These are phyloP conservation scores for Linum lewisii DNA, from an alignment of 345 rosid genomes.

Conservation along the genomic window DNA sequence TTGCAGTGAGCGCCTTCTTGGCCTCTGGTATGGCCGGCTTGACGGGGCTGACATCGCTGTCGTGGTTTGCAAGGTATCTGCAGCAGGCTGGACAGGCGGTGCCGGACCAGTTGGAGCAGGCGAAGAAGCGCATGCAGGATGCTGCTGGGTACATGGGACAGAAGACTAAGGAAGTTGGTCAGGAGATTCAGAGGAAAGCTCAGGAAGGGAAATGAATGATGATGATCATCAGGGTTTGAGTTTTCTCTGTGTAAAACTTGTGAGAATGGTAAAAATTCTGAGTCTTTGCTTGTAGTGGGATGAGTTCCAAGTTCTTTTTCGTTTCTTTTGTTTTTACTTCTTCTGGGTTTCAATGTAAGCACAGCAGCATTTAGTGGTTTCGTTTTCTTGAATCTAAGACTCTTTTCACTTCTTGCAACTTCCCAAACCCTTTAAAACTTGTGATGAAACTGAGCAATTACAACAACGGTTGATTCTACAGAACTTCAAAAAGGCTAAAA, in stretches of 20 bases:
- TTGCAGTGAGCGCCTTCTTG: slow-evolving; percentile 30
- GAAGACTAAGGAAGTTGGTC: slow-evolving; percentile 45
- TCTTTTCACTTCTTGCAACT: no score
- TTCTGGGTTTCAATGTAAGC: not conserved
- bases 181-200: slow-evolving; percentile 31
- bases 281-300: no score
- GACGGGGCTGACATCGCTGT: slow-evolving; percentile 38
- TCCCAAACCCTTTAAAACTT: no score
- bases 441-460: not conserved
- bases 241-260: not conserved
- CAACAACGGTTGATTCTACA: not conserved
- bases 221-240: not conserved
- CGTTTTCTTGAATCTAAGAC: no score
- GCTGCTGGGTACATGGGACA: slow-evolving; percentile 32
- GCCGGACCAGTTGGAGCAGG: slow-evolving; percentile 34
- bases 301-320: no score
- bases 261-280: no score
- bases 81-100: slow-evolving; percentile 15
- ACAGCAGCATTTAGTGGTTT: no score
- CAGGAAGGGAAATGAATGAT: slow-evolving; percentile 17
- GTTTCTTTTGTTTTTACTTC: no score
- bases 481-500: no score
- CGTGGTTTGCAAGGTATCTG: slow-evolving; percentile 34
- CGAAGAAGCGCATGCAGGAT: slow-evolving; percentile 36
- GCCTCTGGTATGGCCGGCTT: slow-evolving; percentile 40